Base-by-base conservation (phyloP, 768 basidiomycete species). In the Hebeloma cylindrosporum region DNA sequence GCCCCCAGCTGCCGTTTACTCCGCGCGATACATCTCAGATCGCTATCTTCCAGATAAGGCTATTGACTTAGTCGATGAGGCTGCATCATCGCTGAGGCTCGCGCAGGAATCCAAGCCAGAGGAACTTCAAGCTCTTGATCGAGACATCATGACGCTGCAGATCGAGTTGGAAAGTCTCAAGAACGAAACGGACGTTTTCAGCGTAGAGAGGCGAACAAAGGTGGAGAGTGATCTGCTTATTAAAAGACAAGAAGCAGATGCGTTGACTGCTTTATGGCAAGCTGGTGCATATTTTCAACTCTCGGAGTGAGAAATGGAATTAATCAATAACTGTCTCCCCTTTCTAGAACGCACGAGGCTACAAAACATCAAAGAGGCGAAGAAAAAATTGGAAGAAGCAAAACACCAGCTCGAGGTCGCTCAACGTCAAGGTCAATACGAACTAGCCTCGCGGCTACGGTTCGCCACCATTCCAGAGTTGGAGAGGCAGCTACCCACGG, bases 61-160 rank as follows among this genome's bases (percentile, higher is more conserved):
- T 7, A 89, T 92, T 31, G 91, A 95, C 61, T 75, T 96, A 2
- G 81, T 97, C 1, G 95, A 98, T 63, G 95, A 97, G 64, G 93
- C 93, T 3, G 88, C 90, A 1, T 88, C 89, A 2, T 76, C 90
- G 0, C 72, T 97, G 4, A 81, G 91, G 0, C 79, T 96, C 3
- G 88, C 92, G 0, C 93, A 93, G 58, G 90, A 93, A 59, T 84
- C 81, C 23, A 91, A 93, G 58, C 93, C 93, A 0, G 86, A 91
- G 42, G 84, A 84, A 43, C 73, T 95, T 0, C 91, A 96, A 59
- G 72, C 74, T 1, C 75, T 94, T 8, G 88, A 93, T 47, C 73
- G 93, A 28, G 85, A 89, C 47, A 84, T 93, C 14, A 74, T 93
- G 58, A 93, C 89, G 0, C 69, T 93, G 11, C 83, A 94, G 61